Percentiles rank a stretch among this genome's conserved stretches.
Evolutionary conservation across 805 yeast species (phyloP).

Genomic region (Kluyveromyces wickerhamii): DNA sequence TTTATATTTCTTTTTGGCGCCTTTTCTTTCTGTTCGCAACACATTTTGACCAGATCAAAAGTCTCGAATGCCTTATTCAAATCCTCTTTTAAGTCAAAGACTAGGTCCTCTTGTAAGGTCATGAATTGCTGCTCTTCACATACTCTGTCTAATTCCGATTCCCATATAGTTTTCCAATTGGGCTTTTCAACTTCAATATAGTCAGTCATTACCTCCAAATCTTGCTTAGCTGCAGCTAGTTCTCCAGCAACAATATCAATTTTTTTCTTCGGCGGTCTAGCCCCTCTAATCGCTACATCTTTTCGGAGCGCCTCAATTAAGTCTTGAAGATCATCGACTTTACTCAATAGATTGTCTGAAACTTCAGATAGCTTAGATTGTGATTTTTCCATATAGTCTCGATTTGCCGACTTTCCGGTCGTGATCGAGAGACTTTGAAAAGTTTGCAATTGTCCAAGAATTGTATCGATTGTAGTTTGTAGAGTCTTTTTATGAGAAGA

Average conservation of each 20-base stretch:
- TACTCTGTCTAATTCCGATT: conserved; percentile 76
- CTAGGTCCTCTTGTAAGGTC: conserved; percentile 80
- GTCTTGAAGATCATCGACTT: conserved; percentile 88
- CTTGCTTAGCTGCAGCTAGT: conserved; percentile 45
- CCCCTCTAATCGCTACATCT: conserved; percentile 89
- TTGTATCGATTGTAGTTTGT: conserved; percentile 35
- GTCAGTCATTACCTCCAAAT: conserved; percentile 45
- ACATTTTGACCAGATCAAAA: conserved; percentile 68
- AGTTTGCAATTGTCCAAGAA: conserved; percentile 40
- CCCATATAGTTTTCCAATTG: conserved; percentile 89
- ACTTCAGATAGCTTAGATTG: conserved; percentile 66
- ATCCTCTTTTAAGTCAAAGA: conserved; percentile 74
- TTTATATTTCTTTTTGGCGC: conserved; percentile 36
- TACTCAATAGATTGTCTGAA: conserved; percentile 64
- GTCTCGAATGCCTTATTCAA: conserved; percentile 74
- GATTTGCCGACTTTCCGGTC: conserved; percentile 24
- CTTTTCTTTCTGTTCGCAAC: conserved; percentile 70
- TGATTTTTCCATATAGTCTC: conserved; percentile 68
- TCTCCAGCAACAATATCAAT: conserved; percentile 59
- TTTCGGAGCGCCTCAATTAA: conserved; percentile 79
- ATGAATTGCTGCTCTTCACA: conserved; percentile 92
- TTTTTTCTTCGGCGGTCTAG: conserved; percentile 70
- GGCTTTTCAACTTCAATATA: conserved; percentile 67
- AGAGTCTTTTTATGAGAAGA: conserved; percentile 35
- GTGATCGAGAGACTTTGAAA: conserved; percentile 43